Percentiles rank a stretch among this genome's conserved stretches.
phyloP scores from a whole-genome alignment of 352 stramenopile species.

The Pythium dissotocum region DNA sequence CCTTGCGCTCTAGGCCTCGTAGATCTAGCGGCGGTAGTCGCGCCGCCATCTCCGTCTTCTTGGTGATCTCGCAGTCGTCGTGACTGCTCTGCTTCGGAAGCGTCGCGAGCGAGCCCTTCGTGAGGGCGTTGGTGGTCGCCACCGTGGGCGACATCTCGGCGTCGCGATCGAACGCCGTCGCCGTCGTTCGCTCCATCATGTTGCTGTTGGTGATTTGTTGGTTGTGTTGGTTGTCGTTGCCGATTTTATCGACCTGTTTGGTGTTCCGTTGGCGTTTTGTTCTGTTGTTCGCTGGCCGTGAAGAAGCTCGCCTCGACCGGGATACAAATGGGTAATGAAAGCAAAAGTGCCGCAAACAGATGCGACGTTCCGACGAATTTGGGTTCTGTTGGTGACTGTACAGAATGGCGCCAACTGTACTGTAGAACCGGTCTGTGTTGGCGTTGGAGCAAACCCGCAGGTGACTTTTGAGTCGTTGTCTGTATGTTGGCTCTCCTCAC shows the following conservation, averaged over 20 bases:
- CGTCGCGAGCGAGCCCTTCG: conserved; percentile 13
- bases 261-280: conserved; percentile 9
- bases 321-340: conserved; percentile 11
- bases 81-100: conserved; percentile 12
- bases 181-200: conserved; percentile 22
- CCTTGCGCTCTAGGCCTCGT: conserved; percentile 23
- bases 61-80: not conserved
- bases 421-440: conserved; percentile 22
- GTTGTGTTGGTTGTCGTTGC: conserved; percentile 1
- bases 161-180: conserved; percentile 21
- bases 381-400: conserved; percentile 14
- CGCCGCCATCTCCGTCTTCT: conserved; percentile 5
- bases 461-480: conserved; percentile 8
- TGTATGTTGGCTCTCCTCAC: conserved; percentile 13
- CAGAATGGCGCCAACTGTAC: not conserved
- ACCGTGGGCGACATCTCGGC: not conserved
- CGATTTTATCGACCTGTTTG: not conserved
- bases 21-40: conserved; percentile 24
- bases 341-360: not conserved
- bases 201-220: not conserved
- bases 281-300: not conserved
- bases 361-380: conserved; percentile 26
- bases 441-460: conserved; percentile 2
- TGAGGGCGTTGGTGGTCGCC: not conserved
- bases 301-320: not conserved